Conservation (phyloP, 1,284 basidiomycete species). For the Fomitopsis betulina region DNA sequence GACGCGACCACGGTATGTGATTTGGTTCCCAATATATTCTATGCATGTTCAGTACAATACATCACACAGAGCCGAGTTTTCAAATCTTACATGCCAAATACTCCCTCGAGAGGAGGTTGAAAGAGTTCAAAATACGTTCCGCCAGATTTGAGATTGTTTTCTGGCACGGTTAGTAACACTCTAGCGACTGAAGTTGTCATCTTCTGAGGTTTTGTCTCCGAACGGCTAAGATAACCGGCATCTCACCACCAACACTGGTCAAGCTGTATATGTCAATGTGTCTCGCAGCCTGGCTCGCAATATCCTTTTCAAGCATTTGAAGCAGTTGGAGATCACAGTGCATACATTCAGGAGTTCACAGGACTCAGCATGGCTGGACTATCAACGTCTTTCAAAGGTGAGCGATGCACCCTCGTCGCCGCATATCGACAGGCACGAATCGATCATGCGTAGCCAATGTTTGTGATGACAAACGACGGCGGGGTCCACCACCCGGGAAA, state of each 20-base stretch:
- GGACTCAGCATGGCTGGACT: constrained; percentile 47
- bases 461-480: constrained; percentile 55
- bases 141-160: constrained; percentile 64
- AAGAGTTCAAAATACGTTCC: constrained; percentile 43
- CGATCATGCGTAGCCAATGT: constrained; percentile 51
- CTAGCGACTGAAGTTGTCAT: background rate
- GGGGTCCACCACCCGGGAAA: constrained; percentile 24
- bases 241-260: constrained; percentile 35
- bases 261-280: constrained; percentile 29
- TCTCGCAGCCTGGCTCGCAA: constrained; percentile 49
- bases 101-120: constrained; percentile 45
- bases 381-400: constrained; percentile 39
- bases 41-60: background rate
- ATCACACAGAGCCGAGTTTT: constrained; percentile 43
- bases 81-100: constrained; percentile 60
- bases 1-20: constrained; percentile 34
- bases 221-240: constrained; percentile 35
- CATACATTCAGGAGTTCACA: constrained; percentile 38
- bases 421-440: background rate
- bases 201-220: background rate
- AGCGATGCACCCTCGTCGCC: background rate
- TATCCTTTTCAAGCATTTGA: constrained; percentile 47
- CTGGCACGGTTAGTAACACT: constrained; percentile 40
- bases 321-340: constrained; percentile 35
- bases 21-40: background rate